These are phyloP conservation scores for Mycosarcoma maydis DNA, from an alignment of 1,284 basidiomycete species.

Conservation along the genomic window DNA sequence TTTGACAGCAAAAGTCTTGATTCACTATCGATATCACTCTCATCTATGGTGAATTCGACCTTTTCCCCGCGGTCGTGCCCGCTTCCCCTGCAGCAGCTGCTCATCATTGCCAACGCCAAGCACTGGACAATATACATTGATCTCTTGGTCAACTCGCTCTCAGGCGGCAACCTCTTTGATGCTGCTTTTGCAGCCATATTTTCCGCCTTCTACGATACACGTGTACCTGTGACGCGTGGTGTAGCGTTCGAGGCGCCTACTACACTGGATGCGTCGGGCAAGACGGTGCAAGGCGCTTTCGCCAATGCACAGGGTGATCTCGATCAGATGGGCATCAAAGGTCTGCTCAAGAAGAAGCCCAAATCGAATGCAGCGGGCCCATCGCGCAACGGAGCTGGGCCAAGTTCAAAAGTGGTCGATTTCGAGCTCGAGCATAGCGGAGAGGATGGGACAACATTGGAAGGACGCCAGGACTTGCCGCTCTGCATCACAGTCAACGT, in stretches of 20 bases:
- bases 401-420: slow-evolving; percentile 46
- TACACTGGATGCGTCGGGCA: slow-evolving; percentile 33
- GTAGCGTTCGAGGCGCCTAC: slow-evolving; percentile 53
- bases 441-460: slow-evolving; percentile 42
- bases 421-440: slow-evolving; percentile 57
- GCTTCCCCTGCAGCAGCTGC: slow-evolving; percentile 44
- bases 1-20: slow-evolving; percentile 45
- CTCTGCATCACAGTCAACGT: slow-evolving; percentile 60
- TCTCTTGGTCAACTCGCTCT: slow-evolving; percentile 52
- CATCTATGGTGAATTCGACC: slow-evolving; percentile 42
- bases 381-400: slow-evolving; percentile 2
- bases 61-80: slow-evolving; percentile 47
- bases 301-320: slow-evolving; percentile 39
- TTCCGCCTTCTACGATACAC: slow-evolving; percentile 54
- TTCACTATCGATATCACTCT: slow-evolving; percentile 32
- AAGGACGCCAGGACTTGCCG: slow-evolving; percentile 52
- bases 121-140: slow-evolving; percentile 62
- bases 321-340: slow-evolving; percentile 55
- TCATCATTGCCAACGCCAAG: slow-evolving; percentile 55
- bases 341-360: slow-evolving; percentile 47
- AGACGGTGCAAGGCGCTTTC: slow-evolving; percentile 32
- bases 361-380: slow-evolving; percentile 15
- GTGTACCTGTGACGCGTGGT: slow-evolving; percentile 53
- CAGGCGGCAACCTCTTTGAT: slow-evolving; percentile 62
- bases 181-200: slow-evolving; percentile 58